Evolutionary conservation across 2,329 filamentous ascomycete species (phyloP).

Genomic region (Periglandula ipomoeae): DNA sequence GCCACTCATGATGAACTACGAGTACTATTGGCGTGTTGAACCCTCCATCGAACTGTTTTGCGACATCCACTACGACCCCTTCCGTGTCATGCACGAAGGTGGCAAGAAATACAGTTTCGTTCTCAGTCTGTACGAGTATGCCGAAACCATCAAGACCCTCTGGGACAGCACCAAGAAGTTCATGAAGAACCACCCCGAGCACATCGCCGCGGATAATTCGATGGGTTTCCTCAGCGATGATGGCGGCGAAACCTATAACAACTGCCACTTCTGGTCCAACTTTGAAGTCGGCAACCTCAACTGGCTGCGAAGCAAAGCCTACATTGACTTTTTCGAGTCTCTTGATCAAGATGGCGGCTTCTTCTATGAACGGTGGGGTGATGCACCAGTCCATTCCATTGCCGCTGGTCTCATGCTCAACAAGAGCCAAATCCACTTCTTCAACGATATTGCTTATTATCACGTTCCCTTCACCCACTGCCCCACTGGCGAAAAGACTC

Average conservation of each 20-base stretch:
- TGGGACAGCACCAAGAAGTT: conserved; percentile 96
- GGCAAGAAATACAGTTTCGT: conserved; percentile 98
- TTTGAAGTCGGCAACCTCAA: conserved; percentile 93
- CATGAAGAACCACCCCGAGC: conserved; percentile 80
- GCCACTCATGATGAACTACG: conserved; percentile 85
- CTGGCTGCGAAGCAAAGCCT: conserved; percentile 84
- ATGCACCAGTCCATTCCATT: conserved; percentile 97
- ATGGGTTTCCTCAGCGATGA: conserved; percentile 91
- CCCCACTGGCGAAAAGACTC: conserved; percentile 78
- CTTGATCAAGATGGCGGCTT: conserved; percentile 90
- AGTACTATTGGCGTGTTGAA: conserved; percentile 99
- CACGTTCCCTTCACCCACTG: conserved; percentile 98
- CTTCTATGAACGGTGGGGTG: conserved; percentile 98
- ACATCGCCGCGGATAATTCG: conserved; percentile 74
- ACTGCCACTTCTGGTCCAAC: conserved; percentile 99
- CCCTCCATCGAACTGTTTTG: conserved; percentile 94
- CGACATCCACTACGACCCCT: conserved; percentile 90
- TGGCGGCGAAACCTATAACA: conserved; percentile 84
- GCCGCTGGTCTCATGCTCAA: conserved; percentile 77
- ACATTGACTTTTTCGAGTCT: conserved; percentile 81
- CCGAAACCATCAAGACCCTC: conserved; percentile 89
- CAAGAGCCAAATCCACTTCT: conserved; percentile 95
- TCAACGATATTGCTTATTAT: conserved; percentile 97
- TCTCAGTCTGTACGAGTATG: conserved; percentile 90
- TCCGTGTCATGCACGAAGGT: conserved; percentile 92